These are phyloP conservation scores for Udeniomyces megalosporus DNA, from an alignment of 768 basidiomycete genomes.

Conservation along the genomic window DNA sequence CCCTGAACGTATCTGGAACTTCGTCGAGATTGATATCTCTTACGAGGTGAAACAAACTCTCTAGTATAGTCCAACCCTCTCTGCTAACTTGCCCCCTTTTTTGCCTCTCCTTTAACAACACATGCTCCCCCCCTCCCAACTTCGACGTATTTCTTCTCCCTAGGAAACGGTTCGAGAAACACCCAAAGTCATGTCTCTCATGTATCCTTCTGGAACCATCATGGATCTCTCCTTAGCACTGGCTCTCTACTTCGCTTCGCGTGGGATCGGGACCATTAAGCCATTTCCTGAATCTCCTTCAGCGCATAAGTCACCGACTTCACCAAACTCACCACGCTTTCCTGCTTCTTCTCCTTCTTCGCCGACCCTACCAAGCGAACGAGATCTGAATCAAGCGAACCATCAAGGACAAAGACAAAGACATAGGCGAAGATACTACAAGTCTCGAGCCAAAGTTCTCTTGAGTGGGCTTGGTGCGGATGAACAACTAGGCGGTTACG, in stretches of 20 bases:
- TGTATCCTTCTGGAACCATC: slow-evolving; percentile 27
- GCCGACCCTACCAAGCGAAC: slow-evolving; percentile 19
- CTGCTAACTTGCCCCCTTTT: background rate
- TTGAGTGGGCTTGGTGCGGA: slow-evolving; percentile 88
- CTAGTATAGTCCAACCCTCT: no score
- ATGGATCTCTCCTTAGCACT: slow-evolving; percentile 74
- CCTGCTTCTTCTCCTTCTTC: slow-evolving; percentile 14
- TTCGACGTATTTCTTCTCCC: background rate
- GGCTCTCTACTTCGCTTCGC: slow-evolving; percentile 83
- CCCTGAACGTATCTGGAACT: slow-evolving; percentile 9
- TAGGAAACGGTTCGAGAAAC: slow-evolving; percentile 50
- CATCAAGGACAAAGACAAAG: no score
- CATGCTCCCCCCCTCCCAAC: background rate
- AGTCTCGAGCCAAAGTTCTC: slow-evolving; percentile 59
- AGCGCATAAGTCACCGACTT: no score
- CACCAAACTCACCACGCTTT: no score
- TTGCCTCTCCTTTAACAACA: background rate
- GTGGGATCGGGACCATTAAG: slow-evolving; percentile 52
- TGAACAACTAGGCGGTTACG: slow-evolving; percentile 86
- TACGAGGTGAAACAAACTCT: slow-evolving; percentile 41
- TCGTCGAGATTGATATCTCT: slow-evolving; percentile 63
- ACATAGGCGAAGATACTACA: no score
- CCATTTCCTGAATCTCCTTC: no score
- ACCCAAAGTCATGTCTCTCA: slow-evolving; percentile 47
- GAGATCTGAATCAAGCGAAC: no score